Evolutionary conservation across 306 rosid species (phyloP), one percentile per base, ranked within the genome.

Genomic region (Hippophae gyantsensis): DNA sequence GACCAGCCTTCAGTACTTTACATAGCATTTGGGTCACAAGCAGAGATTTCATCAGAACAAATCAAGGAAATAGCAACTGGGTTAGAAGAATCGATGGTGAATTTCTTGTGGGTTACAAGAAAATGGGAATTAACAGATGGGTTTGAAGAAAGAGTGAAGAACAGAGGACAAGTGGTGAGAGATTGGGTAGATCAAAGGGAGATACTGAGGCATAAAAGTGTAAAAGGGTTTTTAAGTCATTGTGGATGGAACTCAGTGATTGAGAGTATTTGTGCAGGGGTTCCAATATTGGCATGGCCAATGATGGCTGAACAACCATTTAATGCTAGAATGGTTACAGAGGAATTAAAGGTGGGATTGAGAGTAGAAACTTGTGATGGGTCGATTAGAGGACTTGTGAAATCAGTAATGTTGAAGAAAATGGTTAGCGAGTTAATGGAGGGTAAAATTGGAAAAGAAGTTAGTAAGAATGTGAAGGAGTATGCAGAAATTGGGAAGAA

Each of bases 11-110:
- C 55, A 0, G 83, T 83, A 11, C 26, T 77, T 42, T 83, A 83
- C 38, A 58, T 79, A 7, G 85, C 81, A 9, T 80, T 83, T 12
- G 89, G 86, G 3, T 45, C 81, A 4, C 85, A 79, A 23, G 63
- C 72, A 26, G 70, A 77, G 48, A 58, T 77, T 18, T 72, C 78
- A 0, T 8, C 44, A 0, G 52, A 64, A 43, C 83, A 83, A 14
- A 11, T 77, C 2, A 38, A n/a, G 7, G 86, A 79, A 53, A 83
- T 83, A 51, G 83, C 62, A 5, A 64, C 3, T 3, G 86, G 79
- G 51, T 58, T 83, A 54, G 76, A 72, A 26, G 66, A 72, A 14
- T 79, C 86, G 0, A 52, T 13, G 32, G 76, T 74, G 7, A 68
- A 42, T 4, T 77, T 79, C 42, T 3, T 79, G 64, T 80, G 89